Conservation (phyloP, 1,139 yeast genomes). For the Kluyveromyces marxianus region DNA sequence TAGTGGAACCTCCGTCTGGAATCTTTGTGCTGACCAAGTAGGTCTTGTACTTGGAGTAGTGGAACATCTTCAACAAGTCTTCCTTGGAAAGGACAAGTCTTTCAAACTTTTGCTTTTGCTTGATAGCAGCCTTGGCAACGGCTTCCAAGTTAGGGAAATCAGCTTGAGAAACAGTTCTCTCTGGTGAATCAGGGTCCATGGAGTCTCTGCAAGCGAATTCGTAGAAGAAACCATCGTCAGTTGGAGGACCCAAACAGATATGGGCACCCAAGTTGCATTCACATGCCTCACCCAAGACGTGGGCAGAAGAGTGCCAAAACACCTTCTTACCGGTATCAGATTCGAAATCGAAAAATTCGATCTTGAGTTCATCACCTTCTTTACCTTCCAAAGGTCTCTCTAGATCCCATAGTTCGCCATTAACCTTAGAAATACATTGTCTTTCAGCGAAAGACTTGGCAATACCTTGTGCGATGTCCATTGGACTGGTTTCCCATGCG, state of each 20-base stretch:
- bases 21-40: constrained; percentile 79
- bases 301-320: constrained; percentile 99
- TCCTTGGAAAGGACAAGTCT: constrained; percentile 90
- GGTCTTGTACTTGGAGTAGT: constrained; percentile 92
- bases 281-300: constrained; percentile 95
- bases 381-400: constrained; percentile 83
- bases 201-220: constrained; percentile 79
- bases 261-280: constrained; percentile 96
- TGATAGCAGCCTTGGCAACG: constrained; percentile 84
- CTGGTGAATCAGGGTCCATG: constrained; percentile 45
- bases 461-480: constrained; percentile 75
- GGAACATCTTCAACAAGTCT: constrained; percentile 84
- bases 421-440: constrained; percentile 84
- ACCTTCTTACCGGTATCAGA: constrained; percentile 88
- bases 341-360: constrained; percentile 77
- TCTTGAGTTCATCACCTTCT: constrained; percentile 30
- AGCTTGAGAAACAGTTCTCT: constrained; percentile 65
- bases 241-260: constrained; percentile 91
- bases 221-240: constrained; percentile 95
- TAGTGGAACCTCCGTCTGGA: constrained; percentile 93
- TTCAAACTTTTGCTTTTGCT: constrained; percentile 94
- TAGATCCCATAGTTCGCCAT: constrained; percentile 91
- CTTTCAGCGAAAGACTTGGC: constrained; percentile 85
- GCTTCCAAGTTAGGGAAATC: constrained; percentile 84
- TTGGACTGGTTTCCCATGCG: constrained; percentile 86